phyloP scores from a whole-genome alignment of 2,329 filamentous ascomycete species.

The Calonectria fujianensis region DNA sequence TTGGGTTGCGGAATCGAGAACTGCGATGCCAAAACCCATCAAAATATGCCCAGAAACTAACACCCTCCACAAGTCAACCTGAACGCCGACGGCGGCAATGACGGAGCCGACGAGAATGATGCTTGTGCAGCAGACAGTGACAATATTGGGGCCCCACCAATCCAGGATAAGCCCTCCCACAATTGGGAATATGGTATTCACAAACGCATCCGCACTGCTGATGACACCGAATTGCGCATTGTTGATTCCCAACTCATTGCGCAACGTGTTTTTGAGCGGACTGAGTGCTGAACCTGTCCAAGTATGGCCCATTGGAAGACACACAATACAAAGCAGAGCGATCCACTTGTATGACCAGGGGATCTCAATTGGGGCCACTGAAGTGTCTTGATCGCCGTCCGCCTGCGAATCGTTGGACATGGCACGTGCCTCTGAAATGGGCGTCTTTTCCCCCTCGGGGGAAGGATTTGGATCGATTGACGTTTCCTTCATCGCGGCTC shows the following conservation, averaged over 20 bases:
- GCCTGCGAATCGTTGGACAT: neutral
- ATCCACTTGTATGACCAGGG: constrained; percentile 52
- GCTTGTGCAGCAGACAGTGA: constrained; percentile 48
- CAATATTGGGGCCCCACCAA: constrained; percentile 51
- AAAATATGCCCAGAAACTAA: constrained; percentile 49
- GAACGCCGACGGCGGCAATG: constrained; percentile 47
- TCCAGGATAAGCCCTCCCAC: constrained; percentile 47
- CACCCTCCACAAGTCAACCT: constrained; percentile 47
- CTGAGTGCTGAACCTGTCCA: constrained; percentile 48
- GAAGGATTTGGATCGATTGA: neutral
- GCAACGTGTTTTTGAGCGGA: constrained; percentile 52
- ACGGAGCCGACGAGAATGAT: constrained; percentile 50
- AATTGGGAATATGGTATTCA: constrained; percentile 52
- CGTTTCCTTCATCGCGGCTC: neutral
- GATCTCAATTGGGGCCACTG: constrained; percentile 19
- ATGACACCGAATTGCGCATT: constrained; percentile 54
- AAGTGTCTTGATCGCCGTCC: neutral
- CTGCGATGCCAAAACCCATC: constrained; percentile 51
- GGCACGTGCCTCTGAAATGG: neutral
- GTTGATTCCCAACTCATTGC: constrained; percentile 49
- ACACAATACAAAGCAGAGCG: constrained; percentile 48
- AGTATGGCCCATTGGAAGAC: constrained; percentile 50
- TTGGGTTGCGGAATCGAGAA: constrained; percentile 49
- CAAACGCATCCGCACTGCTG: constrained; percentile 51
- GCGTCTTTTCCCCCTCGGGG: neutral